Conservation (phyloP, 179 eudicot species). For the Actinidia arguta region DNA sequence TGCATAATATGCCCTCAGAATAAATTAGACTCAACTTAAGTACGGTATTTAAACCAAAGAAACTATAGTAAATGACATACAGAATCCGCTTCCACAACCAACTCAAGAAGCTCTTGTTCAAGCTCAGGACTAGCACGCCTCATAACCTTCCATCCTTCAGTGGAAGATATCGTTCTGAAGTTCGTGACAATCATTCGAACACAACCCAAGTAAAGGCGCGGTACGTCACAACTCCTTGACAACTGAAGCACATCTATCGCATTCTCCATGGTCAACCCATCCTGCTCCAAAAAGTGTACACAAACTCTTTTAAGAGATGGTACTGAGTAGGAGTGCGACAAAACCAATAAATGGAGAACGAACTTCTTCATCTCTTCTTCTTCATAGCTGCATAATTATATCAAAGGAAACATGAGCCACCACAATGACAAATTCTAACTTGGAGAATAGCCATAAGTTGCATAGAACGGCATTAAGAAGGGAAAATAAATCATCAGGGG, state of each 20-base stretch:
- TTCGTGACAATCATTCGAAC: constrained; percentile 57
- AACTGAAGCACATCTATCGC: constrained; percentile 81
- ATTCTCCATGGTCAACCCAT: constrained; percentile 61
- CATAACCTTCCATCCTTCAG: constrained; percentile 93
- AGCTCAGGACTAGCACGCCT: constrained; percentile 66
- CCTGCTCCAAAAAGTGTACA: constrained; percentile 56
- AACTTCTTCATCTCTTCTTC: constrained; percentile 72
- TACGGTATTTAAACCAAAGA: not conserved
- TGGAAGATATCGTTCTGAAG: constrained; percentile 59
- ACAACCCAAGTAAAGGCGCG: constrained; percentile 64
- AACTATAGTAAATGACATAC: constrained; percentile 48
- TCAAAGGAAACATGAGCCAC: constrained; percentile 5
- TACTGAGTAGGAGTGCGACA: constrained; percentile 67
- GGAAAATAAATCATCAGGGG: not conserved
- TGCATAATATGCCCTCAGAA: not conserved
- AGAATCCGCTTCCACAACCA: constrained; percentile 77
- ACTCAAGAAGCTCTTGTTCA: constrained; percentile 82
- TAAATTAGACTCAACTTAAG: not conserved
- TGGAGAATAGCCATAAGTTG: not conserved
- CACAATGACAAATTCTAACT: not conserved
- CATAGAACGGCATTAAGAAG: constrained; percentile 3
- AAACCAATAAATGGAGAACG: constrained; percentile 73
- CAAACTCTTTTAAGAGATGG: constrained; percentile 70
- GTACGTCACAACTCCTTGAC: constrained; percentile 70
- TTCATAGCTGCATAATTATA: constrained; percentile 58